Evolutionary conservation across 1,284 basidiomycete genomes (phyloP).

Genomic region (Anthracocystis panici-leucophaei): DNA sequence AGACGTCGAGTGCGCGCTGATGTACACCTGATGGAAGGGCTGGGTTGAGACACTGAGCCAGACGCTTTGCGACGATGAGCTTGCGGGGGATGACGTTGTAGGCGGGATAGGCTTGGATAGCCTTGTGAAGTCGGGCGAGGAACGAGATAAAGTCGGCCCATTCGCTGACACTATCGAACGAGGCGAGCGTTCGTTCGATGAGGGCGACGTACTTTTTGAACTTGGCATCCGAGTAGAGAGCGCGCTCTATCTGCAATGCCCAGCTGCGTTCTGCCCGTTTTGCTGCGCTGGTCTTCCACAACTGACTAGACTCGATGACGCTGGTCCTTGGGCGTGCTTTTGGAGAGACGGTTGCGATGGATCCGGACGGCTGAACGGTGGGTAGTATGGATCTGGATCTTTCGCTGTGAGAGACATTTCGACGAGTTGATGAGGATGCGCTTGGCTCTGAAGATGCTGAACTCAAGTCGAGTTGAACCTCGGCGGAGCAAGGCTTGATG

Average conservation of each 20-base stretch:
- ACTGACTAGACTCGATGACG: conserved; percentile 46
- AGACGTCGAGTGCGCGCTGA: conserved; percentile 94
- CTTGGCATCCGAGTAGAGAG: conserved; percentile 78
- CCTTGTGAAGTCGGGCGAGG: conserved; percentile 92
- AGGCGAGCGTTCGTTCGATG: conserved; percentile 90
- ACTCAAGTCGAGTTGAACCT: conserved; percentile 55
- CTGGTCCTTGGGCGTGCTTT: conserved; percentile 41
- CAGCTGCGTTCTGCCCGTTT: conserved; percentile 64
- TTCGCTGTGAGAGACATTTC: background rate
- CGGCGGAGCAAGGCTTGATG: conserved; percentile 41
- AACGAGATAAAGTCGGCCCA: conserved; percentile 99
- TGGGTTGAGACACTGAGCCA: conserved; percentile 96
- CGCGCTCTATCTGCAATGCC: conserved; percentile 64
- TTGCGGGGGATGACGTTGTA: conserved; percentile 97
- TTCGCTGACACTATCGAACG: conserved; percentile 96
- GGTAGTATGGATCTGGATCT: conserved; percentile 17
- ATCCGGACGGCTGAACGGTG: conserved; percentile 10
- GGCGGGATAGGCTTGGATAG: conserved; percentile 88
- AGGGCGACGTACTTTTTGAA: conserved; percentile 93
- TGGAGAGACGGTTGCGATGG: conserved; percentile 20
- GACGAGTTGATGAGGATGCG: conserved; percentile 2
- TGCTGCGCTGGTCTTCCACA: conserved; percentile 65
- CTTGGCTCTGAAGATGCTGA: conserved; percentile 34
- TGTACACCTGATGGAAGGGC: conserved; percentile 96
- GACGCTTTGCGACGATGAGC: conserved; percentile 90